phyloP scores from a whole-genome alignment of 2,329 filamentous ascomycete genomes.

The Coniochaeta sp. region DNA sequence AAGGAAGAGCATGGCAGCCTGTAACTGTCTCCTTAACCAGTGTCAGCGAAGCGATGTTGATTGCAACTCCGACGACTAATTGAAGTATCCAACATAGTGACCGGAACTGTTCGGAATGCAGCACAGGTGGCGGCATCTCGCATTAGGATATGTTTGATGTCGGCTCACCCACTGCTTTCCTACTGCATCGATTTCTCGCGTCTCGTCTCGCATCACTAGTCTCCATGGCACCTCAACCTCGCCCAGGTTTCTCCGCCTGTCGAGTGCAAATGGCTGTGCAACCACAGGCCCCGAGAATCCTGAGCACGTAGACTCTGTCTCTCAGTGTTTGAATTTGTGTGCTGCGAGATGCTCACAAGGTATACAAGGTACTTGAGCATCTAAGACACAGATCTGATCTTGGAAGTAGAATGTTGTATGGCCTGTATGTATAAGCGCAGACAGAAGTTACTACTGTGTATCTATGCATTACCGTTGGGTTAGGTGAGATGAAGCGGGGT shows the following conservation, averaged over 20 bases:
- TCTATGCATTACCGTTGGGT: neutral
- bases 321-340: neutral
- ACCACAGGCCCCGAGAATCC: no score
- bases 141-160: no score
- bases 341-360: neutral
- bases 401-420: no score
- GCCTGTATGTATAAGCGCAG: no score
- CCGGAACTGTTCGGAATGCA: neutral
- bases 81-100: neutral
- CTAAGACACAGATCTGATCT: neutral
- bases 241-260: no score
- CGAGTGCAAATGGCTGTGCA: no score
- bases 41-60: neutral
- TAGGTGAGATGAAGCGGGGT: neutral
- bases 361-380: neutral
- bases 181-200: neutral
- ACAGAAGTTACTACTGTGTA: no score
- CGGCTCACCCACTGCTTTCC: neutral
- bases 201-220: neutral
- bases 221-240: neutral
- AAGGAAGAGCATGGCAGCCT: neutral
- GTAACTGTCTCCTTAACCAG: neutral
- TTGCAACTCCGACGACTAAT: no score
- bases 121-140: neutral
- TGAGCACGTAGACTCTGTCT: no score